phyloP scores from a whole-genome alignment of 371 early-diverging fungal genomes.

The Rhizomucor miehei region DNA sequence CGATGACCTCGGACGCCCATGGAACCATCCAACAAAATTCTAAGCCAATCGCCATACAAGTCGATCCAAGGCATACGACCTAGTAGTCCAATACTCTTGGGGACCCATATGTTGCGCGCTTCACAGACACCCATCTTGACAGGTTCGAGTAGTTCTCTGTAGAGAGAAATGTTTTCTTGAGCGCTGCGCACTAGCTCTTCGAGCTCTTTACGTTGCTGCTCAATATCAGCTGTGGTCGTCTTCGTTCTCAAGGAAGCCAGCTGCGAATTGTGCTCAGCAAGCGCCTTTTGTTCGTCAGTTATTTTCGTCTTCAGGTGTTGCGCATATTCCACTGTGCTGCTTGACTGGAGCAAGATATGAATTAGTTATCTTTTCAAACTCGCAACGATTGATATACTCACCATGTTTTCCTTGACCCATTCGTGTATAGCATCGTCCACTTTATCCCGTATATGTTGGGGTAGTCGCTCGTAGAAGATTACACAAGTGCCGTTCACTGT shows the following conservation, averaged over 20 bases:
- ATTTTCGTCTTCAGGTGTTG: constrained; percentile 50
- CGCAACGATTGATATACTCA: constrained; percentile 10
- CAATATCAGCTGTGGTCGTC: constrained; percentile 20
- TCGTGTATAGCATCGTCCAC: constrained; percentile 47
- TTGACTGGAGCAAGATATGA: constrained; percentile 19
- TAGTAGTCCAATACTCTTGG: constrained; percentile 69
- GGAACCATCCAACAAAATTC: constrained; percentile 58
- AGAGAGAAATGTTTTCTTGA: constrained; percentile 69
- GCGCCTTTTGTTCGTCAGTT: constrained; percentile 17
- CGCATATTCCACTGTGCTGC: constrained; percentile 57
- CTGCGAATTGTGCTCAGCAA: constrained; percentile 16
- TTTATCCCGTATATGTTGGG: constrained; percentile 34
- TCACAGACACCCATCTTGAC: constrained; percentile 56
- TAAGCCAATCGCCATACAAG: constrained; percentile 75
- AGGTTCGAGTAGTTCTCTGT: constrained; percentile 64
- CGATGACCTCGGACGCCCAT: constrained; percentile 56
- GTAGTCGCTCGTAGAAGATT: constrained; percentile 60
- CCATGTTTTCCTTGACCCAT: constrained; percentile 55
- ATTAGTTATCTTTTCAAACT: neutral
- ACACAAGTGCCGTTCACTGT: constrained; percentile 72
- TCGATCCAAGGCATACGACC: constrained; percentile 76
- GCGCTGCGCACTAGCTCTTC: constrained; percentile 46
- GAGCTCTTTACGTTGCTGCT: constrained; percentile 21
- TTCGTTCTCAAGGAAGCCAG: constrained; percentile 14
- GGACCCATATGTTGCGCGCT: constrained; percentile 65